Evolutionary conservation across 208 protist species (phyloP).

Genomic region (Trypanosoma boissoni): DNA sequence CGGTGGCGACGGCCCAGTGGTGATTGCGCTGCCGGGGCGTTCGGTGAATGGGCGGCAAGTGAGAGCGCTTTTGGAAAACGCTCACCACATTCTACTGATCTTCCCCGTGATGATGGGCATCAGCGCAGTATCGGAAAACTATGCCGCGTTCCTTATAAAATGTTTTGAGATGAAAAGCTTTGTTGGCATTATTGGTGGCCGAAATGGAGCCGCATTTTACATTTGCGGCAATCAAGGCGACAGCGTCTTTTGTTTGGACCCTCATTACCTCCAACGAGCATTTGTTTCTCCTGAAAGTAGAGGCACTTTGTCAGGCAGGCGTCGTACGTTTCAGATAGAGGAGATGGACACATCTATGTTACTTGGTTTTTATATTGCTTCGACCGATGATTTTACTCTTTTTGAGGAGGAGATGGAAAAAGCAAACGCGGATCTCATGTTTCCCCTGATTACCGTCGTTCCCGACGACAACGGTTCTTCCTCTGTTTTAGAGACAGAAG

Average conservation of each 20-base stretch:
- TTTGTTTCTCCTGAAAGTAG: conserved; percentile 35
- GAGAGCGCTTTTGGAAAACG: conserved; percentile 16
- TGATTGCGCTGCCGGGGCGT: conserved; percentile 30
- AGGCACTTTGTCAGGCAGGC: conserved; percentile 11
- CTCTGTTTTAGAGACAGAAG: neutral
- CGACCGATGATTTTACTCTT: conserved; percentile 28
- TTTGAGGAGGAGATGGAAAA: conserved; percentile 37
- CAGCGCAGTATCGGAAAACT: conserved; percentile 36
- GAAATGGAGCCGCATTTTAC: conserved; percentile 38
- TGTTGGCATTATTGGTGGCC: conserved; percentile 61
- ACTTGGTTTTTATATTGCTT: conserved; percentile 59
- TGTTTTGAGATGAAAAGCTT: conserved; percentile 48
- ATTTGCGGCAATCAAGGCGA: conserved; percentile 59
- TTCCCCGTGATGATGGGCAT: conserved; percentile 63
- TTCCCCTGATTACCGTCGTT: conserved; percentile 42
- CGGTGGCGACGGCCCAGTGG: conserved; percentile 31
- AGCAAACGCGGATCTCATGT: conserved; percentile 36
- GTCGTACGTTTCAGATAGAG: neutral
- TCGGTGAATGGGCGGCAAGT: conserved; percentile 28
- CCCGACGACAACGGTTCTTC: neutral
- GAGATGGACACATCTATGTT: conserved; percentile 51
- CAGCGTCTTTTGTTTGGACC: conserved; percentile 62
- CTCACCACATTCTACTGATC: conserved; percentile 44
- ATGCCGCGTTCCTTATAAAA: conserved; percentile 34
- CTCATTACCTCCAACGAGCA: conserved; percentile 68